phyloP scores from a whole-genome alignment of 768 basidiomycete genomes.

The Saitozyma podzolica region DNA sequence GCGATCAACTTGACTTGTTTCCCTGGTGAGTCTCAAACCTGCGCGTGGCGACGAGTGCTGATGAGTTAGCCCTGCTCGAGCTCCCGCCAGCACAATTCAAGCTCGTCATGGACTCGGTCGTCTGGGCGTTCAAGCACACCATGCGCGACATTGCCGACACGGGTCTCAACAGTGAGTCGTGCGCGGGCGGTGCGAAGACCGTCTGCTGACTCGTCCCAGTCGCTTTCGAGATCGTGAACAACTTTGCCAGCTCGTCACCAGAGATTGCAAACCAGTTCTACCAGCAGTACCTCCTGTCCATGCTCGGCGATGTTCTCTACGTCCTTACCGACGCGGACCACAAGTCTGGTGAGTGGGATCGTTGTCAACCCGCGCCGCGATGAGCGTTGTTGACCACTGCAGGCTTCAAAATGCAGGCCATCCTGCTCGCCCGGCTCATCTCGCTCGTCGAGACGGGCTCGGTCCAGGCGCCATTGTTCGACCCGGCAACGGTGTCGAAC shows the following conservation, averaged over 20 bases:
- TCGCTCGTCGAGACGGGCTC: conserved; percentile 79
- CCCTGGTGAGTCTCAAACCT: conserved; percentile 66
- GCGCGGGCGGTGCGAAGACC: not conserved
- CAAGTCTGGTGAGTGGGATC: conserved; percentile 67
- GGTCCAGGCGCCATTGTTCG: conserved; percentile 80
- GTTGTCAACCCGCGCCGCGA: not conserved
- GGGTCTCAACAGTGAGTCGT: conserved; percentile 54
- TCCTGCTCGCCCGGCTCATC: conserved; percentile 90
- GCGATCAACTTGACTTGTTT: conserved; percentile 92
- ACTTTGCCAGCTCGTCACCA: conserved; percentile 78
- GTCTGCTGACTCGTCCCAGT: conserved; percentile 57
- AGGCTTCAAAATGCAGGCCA: conserved; percentile 89
- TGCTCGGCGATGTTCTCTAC: conserved; percentile 94
- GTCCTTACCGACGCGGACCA: conserved; percentile 97
- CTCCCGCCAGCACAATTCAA: conserved; percentile 94
- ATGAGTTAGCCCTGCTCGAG: conserved; percentile 67
- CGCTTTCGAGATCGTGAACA: conserved; percentile 90
- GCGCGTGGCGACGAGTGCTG: not conserved
- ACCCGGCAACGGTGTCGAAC: conserved; percentile 68
- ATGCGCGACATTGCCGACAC: conserved; percentile 98
- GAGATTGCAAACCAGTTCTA: conserved; percentile 87
- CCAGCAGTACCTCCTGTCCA: conserved; percentile 90
- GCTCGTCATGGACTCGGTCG: conserved; percentile 94
- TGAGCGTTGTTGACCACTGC: not conserved
- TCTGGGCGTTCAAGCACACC: conserved; percentile 99